Percentiles rank a stretch among this genome's conserved stretches.
These are phyloP conservation scores for Vigna radiata DNA, from an alignment of 306 rosid genomes.

Conservation along the genomic window DNA sequence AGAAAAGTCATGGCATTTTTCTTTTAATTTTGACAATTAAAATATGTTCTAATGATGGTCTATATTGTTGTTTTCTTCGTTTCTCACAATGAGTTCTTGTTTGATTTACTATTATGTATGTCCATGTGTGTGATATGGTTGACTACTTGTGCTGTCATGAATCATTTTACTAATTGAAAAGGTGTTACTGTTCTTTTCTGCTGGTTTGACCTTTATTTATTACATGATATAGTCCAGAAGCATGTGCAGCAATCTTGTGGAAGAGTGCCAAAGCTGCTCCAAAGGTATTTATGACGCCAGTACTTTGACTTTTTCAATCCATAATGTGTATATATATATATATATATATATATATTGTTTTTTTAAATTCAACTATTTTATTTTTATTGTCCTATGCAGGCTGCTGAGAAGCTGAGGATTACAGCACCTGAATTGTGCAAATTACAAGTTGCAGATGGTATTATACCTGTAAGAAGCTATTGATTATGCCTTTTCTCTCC, in stretches of 20 bases:
- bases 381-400: slow-evolving; percentile 57
- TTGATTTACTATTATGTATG: not conserved
- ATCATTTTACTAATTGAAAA: slow-evolving; percentile 9
- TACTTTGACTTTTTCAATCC: slow-evolving; percentile 18
- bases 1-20: not conserved
- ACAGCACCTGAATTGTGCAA: slow-evolving; percentile 72
- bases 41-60: not conserved
- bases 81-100: not conserved
- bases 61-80: not conserved
- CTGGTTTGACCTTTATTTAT: slow-evolving; percentile 51
- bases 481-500: slow-evolving; percentile 16
- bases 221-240: slow-evolving; percentile 80
- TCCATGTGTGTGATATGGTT: not conserved
- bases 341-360: not conserved
- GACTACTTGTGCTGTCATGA: not conserved
- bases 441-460: slow-evolving; percentile 79
- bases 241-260: slow-evolving; percentile 98
- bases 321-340: not conserved
- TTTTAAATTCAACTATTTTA: slow-evolving; percentile 24
- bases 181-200: slow-evolving; percentile 40
- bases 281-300: slow-evolving; percentile 55
- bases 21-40: not conserved
- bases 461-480: slow-evolving; percentile 77
- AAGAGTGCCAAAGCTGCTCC: slow-evolving; percentile 92
- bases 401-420: slow-evolving; percentile 84